A percentile compares a stretch with the other conserved stretches of the same genome.
phyloP scores from a whole-genome alignment of 257 asterid species.

The Buddleja alternifolia region DNA sequence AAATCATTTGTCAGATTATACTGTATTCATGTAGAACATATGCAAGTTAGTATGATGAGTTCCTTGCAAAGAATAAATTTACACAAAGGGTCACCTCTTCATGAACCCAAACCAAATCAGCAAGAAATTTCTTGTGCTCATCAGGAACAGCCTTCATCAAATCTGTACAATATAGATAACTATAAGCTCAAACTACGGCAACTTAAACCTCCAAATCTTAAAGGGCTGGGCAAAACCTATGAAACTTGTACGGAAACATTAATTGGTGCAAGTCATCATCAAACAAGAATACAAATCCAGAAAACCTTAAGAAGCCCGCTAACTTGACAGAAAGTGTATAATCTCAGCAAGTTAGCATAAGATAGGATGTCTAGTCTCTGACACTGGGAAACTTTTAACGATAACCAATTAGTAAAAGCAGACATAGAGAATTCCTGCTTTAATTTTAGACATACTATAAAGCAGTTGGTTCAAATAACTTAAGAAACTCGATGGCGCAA shows the following conservation, averaged over 20 bases:
- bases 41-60: not conserved
- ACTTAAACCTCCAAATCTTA: not conserved
- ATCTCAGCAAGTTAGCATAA: not conserved
- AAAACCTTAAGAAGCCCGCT: not conserved
- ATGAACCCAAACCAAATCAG: slow-evolving; percentile 90
- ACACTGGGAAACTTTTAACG: not conserved
- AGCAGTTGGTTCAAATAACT: too few relatives aligned
- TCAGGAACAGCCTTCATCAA: slow-evolving; percentile 79
- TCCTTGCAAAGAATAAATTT: not conserved
- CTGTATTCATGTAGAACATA: not conserved
- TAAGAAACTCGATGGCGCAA: too few relatives aligned
- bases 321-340: not conserved
- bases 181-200: slow-evolving; percentile 3
- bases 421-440: too few relatives aligned
- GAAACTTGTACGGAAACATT: not conserved
- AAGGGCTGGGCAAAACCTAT: not conserved
- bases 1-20: not conserved
- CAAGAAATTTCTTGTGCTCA: slow-evolving; percentile 84
- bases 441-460: too few relatives aligned
- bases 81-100: slow-evolving; percentile 62
- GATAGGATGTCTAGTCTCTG: not conserved
- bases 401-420: too few relatives aligned
- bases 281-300: not conserved
- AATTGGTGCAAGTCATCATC: too few relatives aligned
- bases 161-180: slow-evolving; percentile 42